Evolutionary conservation across 2,329 filamentous ascomycete species (phyloP), one percentile per base, ranked within the genome.

Genomic region (Fusarium sp.): DNA sequence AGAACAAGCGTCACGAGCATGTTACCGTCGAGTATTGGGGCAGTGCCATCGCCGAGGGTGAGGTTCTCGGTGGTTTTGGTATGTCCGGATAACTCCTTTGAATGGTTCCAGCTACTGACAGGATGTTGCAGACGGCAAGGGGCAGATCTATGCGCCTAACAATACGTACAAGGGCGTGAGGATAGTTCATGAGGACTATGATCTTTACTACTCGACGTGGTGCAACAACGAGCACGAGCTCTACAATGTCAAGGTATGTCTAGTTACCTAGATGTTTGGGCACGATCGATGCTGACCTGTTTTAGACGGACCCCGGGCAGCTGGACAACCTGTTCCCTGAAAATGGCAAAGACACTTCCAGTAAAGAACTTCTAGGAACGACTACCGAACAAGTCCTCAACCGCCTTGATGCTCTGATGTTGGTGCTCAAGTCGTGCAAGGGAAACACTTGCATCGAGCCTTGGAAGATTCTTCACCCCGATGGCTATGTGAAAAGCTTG

Each of bases 201-300:
- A 83, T 66, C 71, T 90, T 6, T 85, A 87, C 59, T 91, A 91
- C 67, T 82, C 86, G 0, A 85, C 90, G 0, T 91, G 88, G 88
- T 91, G 89, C 69, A 88, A 76, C 12, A 86, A 86, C 47, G 87
- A 90, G 68, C 83, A 85, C 52, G 88, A 91, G 71, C 79, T 89
- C 3, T 91, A 90, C 70, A 81, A 90, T 60, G 68, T 89, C 35
- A 82, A 78, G 67, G 85, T 69, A 58, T 7, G 67, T 43, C 19
- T 19, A 19, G 19, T 6, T 19, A 3, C 4, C 7, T 4, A 8
- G 4, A 25, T 5, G 15, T 5, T 1, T 28, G 11, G 6, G 9
- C 3, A 1, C 9, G 13, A 15, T n/a, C 36, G n/a, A 56, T 41
- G 8, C 55, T 64, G 9, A 70, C 40, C 7, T 3, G 3, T 12